These are phyloP conservation scores for Thelonectria rubi DNA, from an alignment of 2,329 filamentous ascomycete species.

Conservation along the genomic window DNA sequence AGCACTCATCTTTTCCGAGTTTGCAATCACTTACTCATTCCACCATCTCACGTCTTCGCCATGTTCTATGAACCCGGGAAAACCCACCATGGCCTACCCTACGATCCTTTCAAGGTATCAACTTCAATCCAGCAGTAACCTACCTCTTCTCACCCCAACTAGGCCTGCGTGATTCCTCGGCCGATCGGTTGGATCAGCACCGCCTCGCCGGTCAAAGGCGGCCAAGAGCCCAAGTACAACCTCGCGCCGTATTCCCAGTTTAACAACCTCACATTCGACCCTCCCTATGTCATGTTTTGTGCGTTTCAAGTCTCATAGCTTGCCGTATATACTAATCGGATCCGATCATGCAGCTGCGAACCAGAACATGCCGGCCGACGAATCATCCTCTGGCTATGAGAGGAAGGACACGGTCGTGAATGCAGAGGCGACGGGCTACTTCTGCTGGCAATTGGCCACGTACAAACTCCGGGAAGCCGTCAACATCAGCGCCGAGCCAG, in stretches of 20 bases:
- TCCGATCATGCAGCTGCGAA: not conserved
- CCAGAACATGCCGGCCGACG: slow-evolving; percentile 6
- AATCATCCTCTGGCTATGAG: not conserved
- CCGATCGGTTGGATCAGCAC: slow-evolving; percentile 22
- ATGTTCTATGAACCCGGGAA: slow-evolving; percentile 21
- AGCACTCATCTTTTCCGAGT: no score
- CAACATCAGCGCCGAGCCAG: slow-evolving; percentile 18
- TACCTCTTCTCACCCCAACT: not conserved
- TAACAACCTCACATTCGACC: slow-evolving; percentile 12
- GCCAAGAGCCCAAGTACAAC: slow-evolving; percentile 10
- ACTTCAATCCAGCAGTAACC: not conserved
- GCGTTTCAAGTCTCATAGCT: not conserved
- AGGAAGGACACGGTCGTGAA: slow-evolving; percentile 20
- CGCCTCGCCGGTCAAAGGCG: not conserved
- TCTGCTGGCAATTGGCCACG: slow-evolving; percentile 20
- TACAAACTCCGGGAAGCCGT: slow-evolving; percentile 15
- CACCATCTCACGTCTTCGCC: no score
- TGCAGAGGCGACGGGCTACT: slow-evolving; percentile 15
- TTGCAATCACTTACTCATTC: no score
- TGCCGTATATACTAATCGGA: no score
- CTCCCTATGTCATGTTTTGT: not conserved
- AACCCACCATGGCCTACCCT: slow-evolving; percentile 15
- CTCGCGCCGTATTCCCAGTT: slow-evolving; percentile 23
- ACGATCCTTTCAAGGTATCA: slow-evolving; percentile 15
- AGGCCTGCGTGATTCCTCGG: slow-evolving; percentile 19